Evolutionary conservation across 176 grass and related monocot species (phyloP), one percentile per base, ranked within the genome.

Genomic region (Puya raimondii): DNA sequence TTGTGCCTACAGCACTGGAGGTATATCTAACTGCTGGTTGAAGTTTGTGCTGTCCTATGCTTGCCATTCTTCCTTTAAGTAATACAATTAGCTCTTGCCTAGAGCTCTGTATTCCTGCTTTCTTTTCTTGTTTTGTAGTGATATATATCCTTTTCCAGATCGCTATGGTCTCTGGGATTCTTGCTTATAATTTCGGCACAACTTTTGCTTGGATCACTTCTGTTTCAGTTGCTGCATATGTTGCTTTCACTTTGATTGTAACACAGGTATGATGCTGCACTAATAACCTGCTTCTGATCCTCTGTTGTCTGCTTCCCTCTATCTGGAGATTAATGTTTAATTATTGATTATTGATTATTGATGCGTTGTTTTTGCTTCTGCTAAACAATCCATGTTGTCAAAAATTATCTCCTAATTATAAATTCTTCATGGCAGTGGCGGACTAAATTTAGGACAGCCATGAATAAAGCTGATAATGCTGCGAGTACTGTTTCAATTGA

Each of bases 201-300:
- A 80, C 77, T 80, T 97, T 97, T 86, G 89, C 86, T 92, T 97
- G 94, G 94, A 97, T 97, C 74, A 97, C 94, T 66, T 97, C 93
- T 79, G 64, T 85, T 80, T 97, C 93, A 58, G 93, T 97, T 79
- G 89, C 89, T 73, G 65, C 89, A 64, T 97, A 97, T 64, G 67
- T 97, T 65, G 84, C 84, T 92, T 97, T 97, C 82, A 97, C 94
- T 75, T 87, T 97, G 80, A 81, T 81, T 61, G 72, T 97, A 49
- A 97, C 94, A 71, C 94, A 97, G 86, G 94, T 97, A 83, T 51
- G 9, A 51, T 74, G 50, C 67, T 69, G 17, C 71, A 42, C 33
- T 42, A 42, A 42, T 42, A 22, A 71, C 47, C 51, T 73, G 14
- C 50, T 48, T 59, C 26, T 13, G 57, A 70, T 74, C 49, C 54